Evolutionary conservation across 345 rosid species (phyloP).

Genomic region (Streptanthus diversifolius): DNA sequence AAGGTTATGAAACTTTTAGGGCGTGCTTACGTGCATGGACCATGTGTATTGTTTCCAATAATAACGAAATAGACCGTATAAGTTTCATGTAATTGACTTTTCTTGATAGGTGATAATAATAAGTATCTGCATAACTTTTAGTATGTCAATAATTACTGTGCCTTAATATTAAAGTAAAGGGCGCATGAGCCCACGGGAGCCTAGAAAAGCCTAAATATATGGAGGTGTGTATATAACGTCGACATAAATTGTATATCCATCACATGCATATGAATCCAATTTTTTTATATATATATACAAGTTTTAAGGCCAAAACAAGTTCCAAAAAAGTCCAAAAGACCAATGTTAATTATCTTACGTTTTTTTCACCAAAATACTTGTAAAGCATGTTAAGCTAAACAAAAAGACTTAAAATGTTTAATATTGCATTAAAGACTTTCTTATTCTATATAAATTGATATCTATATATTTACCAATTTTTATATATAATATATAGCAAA

Average conservation of each 20-base stretch:
- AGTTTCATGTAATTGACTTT: conserved; percentile 31
- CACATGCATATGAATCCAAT: conserved; percentile 13
- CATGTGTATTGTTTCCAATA: conserved; percentile 26
- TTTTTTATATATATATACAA: too few relatives aligned
- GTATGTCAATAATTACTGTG: conserved; percentile 24
- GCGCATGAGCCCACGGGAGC: conserved; percentile 22
- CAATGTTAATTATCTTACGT: too few relatives aligned
- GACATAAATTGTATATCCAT: not conserved
- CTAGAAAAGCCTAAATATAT: conserved; percentile 22
- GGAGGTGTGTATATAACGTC: conserved; percentile 14
- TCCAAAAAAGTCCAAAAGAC: too few relatives aligned
- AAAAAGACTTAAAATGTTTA: not conserved
- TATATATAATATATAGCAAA: not conserved
- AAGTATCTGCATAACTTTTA: conserved; percentile 17
- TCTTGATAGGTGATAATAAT: not conserved
- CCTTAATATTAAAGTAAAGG: conserved; percentile 30
- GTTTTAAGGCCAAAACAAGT: too few relatives aligned
- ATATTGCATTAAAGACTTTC: not conserved
- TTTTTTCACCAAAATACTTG: not conserved
- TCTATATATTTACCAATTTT: not conserved
- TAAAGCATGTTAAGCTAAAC: not conserved
- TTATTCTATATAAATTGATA: not conserved
- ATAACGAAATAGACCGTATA: conserved; percentile 28
- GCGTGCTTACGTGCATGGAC: conserved; percentile 44
- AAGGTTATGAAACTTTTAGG: conserved; percentile 22